These are phyloP conservation scores for Endothia cerciana DNA, from an alignment of 2,329 filamentous ascomycete species.

Conservation along the genomic window DNA sequence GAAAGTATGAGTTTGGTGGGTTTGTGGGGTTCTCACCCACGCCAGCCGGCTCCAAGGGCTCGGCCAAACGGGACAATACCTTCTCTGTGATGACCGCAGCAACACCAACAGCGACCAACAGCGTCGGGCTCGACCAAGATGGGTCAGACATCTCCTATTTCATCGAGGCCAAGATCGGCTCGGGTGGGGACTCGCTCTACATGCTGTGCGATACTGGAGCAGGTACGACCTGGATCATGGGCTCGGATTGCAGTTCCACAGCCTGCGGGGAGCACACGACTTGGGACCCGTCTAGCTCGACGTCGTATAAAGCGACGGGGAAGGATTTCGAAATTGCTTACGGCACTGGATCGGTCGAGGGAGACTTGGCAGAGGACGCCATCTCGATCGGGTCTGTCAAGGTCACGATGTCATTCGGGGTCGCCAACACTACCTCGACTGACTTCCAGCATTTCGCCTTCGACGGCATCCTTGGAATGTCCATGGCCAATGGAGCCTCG, in stretches of 20 bases:
- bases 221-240: conserved; percentile 83
- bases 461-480: conserved; percentile 84
- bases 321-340: conserved; percentile 71
- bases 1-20: conserved; percentile 49
- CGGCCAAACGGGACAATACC: conserved; percentile 48
- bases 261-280: conserved; percentile 72
- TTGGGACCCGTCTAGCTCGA: conserved; percentile 70
- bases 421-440: conserved; percentile 71
- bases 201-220: conserved; percentile 71
- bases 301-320: conserved; percentile 57
- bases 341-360: conserved; percentile 75
- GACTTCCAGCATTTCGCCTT: conserved; percentile 81
- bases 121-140: conserved; percentile 64
- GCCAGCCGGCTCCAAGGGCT: conserved; percentile 27
- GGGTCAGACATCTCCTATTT: conserved; percentile 71
- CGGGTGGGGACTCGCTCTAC: conserved; percentile 56
- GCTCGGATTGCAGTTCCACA: conserved; percentile 64
- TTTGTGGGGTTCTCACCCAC: conserved; percentile 32
- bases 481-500: conserved; percentile 61
- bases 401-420: conserved; percentile 69
- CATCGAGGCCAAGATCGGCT: conserved; percentile 59
- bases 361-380: conserved; percentile 67
- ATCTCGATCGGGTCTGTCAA: conserved; percentile 68
- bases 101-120: conserved; percentile 50
- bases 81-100: conserved; percentile 53